These are phyloP conservation scores for Colletotrichum echinochloae DNA, from an alignment of 2,329 filamentous ascomycete species.

Conservation along the genomic window DNA sequence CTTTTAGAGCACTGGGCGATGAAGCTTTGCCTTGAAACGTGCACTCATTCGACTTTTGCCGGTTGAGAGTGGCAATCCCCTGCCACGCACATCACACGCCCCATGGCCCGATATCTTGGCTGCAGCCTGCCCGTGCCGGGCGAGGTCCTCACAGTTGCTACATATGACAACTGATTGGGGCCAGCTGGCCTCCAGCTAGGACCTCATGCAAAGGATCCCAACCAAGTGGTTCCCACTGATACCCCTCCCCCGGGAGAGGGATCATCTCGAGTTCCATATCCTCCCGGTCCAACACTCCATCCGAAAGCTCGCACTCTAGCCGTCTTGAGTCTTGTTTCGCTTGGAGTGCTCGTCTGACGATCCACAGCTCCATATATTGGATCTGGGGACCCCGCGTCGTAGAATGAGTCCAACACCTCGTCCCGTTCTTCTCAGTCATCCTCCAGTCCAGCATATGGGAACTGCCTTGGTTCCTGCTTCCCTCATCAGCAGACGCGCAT, in stretches of 20 bases:
- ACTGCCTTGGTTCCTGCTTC: slow-evolving; percentile 30
- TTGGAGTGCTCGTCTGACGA: slow-evolving; percentile 26
- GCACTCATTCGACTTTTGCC: slow-evolving; percentile 32
- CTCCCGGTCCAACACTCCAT: slow-evolving; percentile 25
- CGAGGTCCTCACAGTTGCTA: slow-evolving; percentile 17
- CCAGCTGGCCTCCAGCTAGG: slow-evolving; percentile 21
- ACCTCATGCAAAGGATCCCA: slow-evolving; percentile 31
- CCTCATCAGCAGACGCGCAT: slow-evolving; percentile 13
- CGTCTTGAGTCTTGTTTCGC: slow-evolving; percentile 6
- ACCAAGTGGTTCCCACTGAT: slow-evolving; percentile 32
- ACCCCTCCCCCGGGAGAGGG: not conserved
- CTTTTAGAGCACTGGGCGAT: slow-evolving; percentile 15
- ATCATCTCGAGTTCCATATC: slow-evolving; percentile 14
- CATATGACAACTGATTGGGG: slow-evolving; percentile 30
- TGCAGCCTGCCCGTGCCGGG: slow-evolving; percentile 20
- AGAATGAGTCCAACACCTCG: not conserved
- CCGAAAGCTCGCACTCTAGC: slow-evolving; percentile 23
- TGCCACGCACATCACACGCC: slow-evolving; percentile 15
- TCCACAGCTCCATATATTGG: slow-evolving; percentile 35
- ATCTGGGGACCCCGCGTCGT: slow-evolving; percentile 34
- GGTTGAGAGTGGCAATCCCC: slow-evolving; percentile 31
- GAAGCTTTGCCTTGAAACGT: slow-evolving; percentile 39
- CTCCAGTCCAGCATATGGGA: slow-evolving; percentile 11
- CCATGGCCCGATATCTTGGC: slow-evolving; percentile 22
- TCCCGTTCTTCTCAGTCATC: slow-evolving; percentile 18